phyloP scores from a whole-genome alignment of 2,329 filamentous ascomycete genomes.

The Gyromitra esculenta region DNA sequence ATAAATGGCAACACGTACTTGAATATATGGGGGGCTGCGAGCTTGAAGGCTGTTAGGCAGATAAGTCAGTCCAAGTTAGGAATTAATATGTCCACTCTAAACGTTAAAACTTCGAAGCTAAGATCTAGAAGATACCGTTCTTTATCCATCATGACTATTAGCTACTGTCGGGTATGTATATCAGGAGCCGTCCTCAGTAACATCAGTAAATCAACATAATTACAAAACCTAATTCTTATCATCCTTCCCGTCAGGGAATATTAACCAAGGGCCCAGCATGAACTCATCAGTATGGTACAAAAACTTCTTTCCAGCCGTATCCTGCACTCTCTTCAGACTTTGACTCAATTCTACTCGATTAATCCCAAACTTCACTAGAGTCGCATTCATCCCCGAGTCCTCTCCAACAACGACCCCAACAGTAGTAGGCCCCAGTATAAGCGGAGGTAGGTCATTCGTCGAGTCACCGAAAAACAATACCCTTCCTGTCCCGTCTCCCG shows the following conservation, averaged over 20 bases:
- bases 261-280: constrained; percentile 14
- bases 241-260: constrained; percentile 2
- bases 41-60: too few relatives aligned
- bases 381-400: constrained; percentile 29
- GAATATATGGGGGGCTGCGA: too few relatives aligned
- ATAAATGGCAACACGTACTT: too few relatives aligned
- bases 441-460: constrained; percentile 42
- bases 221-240: constrained; percentile 9
- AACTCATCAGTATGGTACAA: constrained; percentile 35
- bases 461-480: constrained; percentile 49
- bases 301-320: constrained; percentile 19
- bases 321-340: neutral
- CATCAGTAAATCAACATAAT: neutral
- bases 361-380: constrained; percentile 29
- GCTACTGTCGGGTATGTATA: neutral
- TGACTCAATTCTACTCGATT: neutral
- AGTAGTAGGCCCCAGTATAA: constrained; percentile 40
- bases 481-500: neutral
- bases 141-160: too few relatives aligned
- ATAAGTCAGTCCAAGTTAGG: too few relatives aligned
- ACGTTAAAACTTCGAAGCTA: too few relatives aligned
- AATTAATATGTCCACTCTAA: too few relatives aligned
- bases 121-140: too few relatives aligned
- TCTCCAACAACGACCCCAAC: constrained; percentile 44
- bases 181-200: neutral